A percentile compares a stretch with the other conserved stretches of the same genome.
Evolutionary conservation across 179 eudicot species (phyloP).

Genomic region (Silene noctiflora): DNA sequence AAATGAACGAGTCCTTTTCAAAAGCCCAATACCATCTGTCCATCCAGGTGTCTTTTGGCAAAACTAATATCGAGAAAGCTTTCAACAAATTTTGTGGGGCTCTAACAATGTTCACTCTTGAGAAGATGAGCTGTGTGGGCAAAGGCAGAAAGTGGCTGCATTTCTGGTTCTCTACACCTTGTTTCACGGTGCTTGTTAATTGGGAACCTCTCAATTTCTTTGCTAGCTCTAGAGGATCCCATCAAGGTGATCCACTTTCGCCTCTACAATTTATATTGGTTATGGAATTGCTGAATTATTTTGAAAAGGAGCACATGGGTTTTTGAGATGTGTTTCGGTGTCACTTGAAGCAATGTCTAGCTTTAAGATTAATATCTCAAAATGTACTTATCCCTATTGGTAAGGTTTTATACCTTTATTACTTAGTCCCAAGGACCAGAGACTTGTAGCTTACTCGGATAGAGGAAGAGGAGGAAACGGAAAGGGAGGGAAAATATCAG

Average conservation of each 20-base stretch:
- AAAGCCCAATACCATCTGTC: not conserved
- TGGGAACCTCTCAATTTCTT: not conserved
- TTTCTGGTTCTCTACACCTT: not conserved
- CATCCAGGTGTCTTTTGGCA: not conserved
- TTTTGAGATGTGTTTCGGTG: not conserved
- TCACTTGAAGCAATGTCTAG: not conserved
- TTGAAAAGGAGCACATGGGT: not conserved
- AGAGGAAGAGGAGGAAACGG: not conserved
- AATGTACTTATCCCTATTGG: not conserved
- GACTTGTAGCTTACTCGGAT: not conserved
- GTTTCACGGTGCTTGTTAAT: not conserved
- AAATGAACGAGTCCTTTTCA: not conserved
- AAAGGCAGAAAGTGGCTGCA: not conserved
- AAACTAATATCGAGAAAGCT: not conserved
- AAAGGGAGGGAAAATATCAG: not conserved
- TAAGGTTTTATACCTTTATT: not conserved
- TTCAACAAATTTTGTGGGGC: not conserved
- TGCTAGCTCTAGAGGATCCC: not conserved
- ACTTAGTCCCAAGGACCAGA: not conserved
- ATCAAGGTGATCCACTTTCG: not conserved
- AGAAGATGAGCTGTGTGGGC: not conserved
- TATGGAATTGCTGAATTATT: not conserved
- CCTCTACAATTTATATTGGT: not conserved
- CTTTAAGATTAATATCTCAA: not conserved
- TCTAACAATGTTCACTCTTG: not conserved